These are phyloP conservation scores for Echites panduratus DNA, from an alignment of 257 asterid genomes.

Conservation along the genomic window DNA sequence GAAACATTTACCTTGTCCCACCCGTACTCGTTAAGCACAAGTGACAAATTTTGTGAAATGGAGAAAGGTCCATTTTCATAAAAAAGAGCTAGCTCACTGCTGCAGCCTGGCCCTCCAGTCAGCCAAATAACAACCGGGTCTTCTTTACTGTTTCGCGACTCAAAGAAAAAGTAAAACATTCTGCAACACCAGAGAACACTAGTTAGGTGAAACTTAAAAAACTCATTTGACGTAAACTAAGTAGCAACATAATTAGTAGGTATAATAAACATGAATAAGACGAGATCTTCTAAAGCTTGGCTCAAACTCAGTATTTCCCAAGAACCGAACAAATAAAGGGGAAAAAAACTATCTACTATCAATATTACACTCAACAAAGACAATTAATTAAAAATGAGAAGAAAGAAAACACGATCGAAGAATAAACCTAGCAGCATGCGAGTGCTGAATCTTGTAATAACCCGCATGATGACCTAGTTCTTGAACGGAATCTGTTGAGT, in stretches of 20 bases:
- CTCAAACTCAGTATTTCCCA: background rate
- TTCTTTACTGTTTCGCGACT: conserved; percentile 62
- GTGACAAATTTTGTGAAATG: conserved; percentile 63
- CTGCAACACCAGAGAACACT: conserved; percentile 23
- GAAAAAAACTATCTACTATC: no score
- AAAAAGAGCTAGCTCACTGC: conserved; percentile 93
- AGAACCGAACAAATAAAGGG: background rate
- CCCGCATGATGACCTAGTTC: conserved; percentile 87
- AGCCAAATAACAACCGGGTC: conserved; percentile 95
- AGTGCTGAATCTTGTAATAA: conserved; percentile 68
- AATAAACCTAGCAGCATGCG: conserved; percentile 81
- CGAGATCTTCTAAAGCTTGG: background rate
- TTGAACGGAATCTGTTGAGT: conserved; percentile 37
- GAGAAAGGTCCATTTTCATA: conserved; percentile 86
- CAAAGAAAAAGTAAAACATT: conserved; percentile 87
- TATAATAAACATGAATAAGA: background rate
- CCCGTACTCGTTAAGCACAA: conserved; percentile 71
- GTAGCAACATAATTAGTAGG: background rate
- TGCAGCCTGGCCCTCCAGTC: conserved; percentile 97
- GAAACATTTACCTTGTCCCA: conserved; percentile 33
- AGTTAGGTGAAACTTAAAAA: background rate
- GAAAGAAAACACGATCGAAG: no score
- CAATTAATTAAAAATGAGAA: no score
- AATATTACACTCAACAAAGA: no score
- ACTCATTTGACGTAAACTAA: background rate